phyloP scores from a whole-genome alignment of 2,329 filamentous ascomycete genomes.

The Talaromyces albobiverticillius region DNA sequence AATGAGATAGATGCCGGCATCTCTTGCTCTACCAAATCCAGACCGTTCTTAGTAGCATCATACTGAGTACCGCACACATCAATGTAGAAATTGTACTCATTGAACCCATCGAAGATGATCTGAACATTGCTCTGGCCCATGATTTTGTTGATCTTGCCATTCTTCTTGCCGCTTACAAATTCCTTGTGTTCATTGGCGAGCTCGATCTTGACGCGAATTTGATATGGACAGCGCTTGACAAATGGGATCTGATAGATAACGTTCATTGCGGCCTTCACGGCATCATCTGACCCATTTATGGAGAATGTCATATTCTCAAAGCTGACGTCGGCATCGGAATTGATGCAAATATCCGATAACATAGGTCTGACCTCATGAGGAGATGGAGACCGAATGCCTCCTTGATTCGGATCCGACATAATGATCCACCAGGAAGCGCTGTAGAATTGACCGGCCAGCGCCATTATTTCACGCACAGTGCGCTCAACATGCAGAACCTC shows the following conservation, averaged over 20 bases:
- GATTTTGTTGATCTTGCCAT: conserved; percentile 99
- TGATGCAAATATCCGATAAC: conserved; percentile 92
- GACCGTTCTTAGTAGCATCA: conserved; percentile 88
- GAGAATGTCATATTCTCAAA: conserved; percentile 94
- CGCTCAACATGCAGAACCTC: conserved; percentile 94
- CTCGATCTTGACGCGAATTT: conserved; percentile 97
- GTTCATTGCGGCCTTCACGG: conserved; percentile 90
- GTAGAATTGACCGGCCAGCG: conserved; percentile 93
- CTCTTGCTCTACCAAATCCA: conserved; percentile 93
- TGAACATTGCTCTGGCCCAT: conserved; percentile 99
- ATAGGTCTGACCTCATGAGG: conserved; percentile 77
- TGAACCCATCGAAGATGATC: conserved; percentile 98
- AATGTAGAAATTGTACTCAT: conserved; percentile 99
- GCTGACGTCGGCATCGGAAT: conserved; percentile 89
- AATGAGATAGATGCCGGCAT: conserved; percentile 99
- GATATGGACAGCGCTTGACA: conserved; percentile 80
- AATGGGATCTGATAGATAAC: conserved; percentile 92
- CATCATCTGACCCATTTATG: conserved; percentile 92
- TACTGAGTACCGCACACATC: conserved; percentile 92
- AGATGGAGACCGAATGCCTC: conserved; percentile 58
- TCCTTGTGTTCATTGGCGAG: conserved; percentile 99
- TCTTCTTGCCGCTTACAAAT: conserved; percentile 99
- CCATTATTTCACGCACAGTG: conserved; percentile 94
- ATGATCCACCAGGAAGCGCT: conserved; percentile 95
- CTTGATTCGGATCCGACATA: conserved; percentile 64